Percentiles rank a stretch among this genome's conserved stretches.
phyloP scores from a whole-genome alignment of 805 yeast species.

The Candida ovalis region DNA sequence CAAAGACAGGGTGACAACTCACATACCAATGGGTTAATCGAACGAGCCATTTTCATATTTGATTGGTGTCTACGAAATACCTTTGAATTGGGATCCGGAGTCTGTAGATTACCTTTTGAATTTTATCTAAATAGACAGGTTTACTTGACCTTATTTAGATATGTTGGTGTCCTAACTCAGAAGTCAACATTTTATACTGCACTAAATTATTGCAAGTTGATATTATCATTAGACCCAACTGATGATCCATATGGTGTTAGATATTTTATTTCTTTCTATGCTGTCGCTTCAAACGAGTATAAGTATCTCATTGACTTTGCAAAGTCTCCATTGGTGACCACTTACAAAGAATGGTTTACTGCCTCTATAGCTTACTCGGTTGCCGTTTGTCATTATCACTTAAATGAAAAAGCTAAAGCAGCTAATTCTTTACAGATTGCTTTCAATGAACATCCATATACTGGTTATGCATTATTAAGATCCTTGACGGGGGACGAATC shows the following conservation, averaged over 20 bases:
- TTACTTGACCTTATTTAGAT: conserved; percentile 68
- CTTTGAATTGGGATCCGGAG: conserved; percentile 54
- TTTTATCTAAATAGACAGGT: conserved; percentile 73
- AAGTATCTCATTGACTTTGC: conserved; percentile 56
- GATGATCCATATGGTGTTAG: conserved; percentile 85
- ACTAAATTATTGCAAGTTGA: conserved; percentile 64
- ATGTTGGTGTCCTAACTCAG: conserved; percentile 65
- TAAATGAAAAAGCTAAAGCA: conserved; percentile 42
- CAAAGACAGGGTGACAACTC: conserved; percentile 75
- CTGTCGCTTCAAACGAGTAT: conserved; percentile 61
- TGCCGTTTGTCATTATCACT: conserved; percentile 55
- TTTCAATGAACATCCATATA: conserved; percentile 51
- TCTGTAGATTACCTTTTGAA: conserved; percentile 72
- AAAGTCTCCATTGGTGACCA: conserved; percentile 50
- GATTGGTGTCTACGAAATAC: conserved; percentile 66
- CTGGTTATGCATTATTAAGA: conserved; percentile 49
- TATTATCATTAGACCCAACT: conserved; percentile 63
- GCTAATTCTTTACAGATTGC: conserved; percentile 45
- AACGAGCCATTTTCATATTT: conserved; percentile 72
- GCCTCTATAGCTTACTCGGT: conserved; percentile 68
- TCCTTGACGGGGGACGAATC: conserved; percentile 37
- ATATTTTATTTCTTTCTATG: conserved; percentile 76
- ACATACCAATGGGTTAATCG: conserved; percentile 69
- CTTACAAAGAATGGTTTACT: conserved; percentile 65
- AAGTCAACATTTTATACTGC: conserved; percentile 79